Base-by-base conservation (phyloP, 1,139 yeast species). In the Debaryomycetaceae sp. region DNA sequence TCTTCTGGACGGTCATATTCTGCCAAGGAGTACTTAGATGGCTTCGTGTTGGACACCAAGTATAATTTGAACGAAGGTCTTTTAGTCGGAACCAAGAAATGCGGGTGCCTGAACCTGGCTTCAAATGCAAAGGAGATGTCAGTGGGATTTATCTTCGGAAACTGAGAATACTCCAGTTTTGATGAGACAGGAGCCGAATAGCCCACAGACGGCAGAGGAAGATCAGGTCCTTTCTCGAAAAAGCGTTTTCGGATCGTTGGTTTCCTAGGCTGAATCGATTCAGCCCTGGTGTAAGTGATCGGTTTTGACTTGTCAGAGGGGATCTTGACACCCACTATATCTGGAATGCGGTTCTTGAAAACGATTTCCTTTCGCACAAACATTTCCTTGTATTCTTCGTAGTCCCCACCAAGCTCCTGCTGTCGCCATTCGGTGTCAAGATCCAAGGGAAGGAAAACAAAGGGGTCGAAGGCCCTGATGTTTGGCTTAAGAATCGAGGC, bases 401-500 rank as follows among this genome's bases (percentile, higher is more conserved):
- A 54, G 14, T 58, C 63, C 5, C 57, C 59, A 24, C 49, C 53
- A 37, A 48, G 50, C 38, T 46, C 45, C 39, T 53, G 54, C 4
- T 68, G 69, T 23, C 56, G 53, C 36, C 65, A 62, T 8, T 57
- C 58, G 24, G 48, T 49, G 46, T 66, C 67, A 23, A 65, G 49
- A 53, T 81, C 86, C 42, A 79, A 63, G 0, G 86, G 87, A 33
- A 78, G 56, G 48, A 82, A 79, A 2, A 68, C 63, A 51, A 83
- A 79, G 2, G 83, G 83, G 43, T 73, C 77, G 39, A 59, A 60
- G 5, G 75, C 62, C 39, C 86, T 63, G 37, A 77, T 58, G 49
- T 80, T 82, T 37, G 72, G 50, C 49, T 78, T 78, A 44, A 81
- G 60, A 39, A 82, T 56, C 5, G 83, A 75, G 1, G 84, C 66